Conservation (phyloP, 352 stramenopile species). For the Plasmopara muralis region DNA sequence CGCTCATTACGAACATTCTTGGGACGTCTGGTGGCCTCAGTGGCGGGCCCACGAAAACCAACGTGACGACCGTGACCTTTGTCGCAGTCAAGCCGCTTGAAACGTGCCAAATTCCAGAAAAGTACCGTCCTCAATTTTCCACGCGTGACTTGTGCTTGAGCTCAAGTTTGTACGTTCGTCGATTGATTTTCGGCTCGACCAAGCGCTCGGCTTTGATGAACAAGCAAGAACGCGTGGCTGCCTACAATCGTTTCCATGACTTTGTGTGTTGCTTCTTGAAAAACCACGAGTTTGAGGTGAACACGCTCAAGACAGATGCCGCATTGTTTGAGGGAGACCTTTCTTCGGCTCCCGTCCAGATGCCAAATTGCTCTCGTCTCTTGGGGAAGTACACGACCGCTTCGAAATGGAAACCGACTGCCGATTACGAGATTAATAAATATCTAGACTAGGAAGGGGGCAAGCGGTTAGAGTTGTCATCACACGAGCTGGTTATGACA, state of each 20-base stretch:
- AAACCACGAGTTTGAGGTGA: conserved; percentile 22
- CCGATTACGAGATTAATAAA: not conserved
- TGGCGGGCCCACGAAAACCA: not conserved
- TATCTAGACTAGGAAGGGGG: not conserved
- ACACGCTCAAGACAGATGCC: conserved; percentile 7
- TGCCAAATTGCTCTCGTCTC: conserved; percentile 17
- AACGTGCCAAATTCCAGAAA: conserved; percentile 14
- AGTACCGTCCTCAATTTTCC: conserved; percentile 17
- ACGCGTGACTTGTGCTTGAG: conserved; percentile 23
- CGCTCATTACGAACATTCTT: conserved; percentile 19
- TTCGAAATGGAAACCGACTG: conserved; percentile 12
- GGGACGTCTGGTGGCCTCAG: conserved; percentile 5
- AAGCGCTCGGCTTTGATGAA: conserved; percentile 15
- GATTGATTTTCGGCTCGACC: conserved; percentile 18
- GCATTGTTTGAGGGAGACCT: conserved; percentile 11
- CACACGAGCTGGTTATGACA: not conserved
- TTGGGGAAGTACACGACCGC: conserved; percentile 11
- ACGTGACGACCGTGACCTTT: not conserved
- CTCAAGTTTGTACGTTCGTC: conserved; percentile 5
- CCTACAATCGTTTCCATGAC: conserved; percentile 24
- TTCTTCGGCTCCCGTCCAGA: conserved; percentile 13
- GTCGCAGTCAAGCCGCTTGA: conserved; percentile 7
- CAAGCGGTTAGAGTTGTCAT: not conserved
- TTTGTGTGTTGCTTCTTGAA: conserved; percentile 25
- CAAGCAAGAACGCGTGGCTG: conserved; percentile 7